These are phyloP conservation scores for Tetracladium setigerum DNA, from an alignment of 495 filamentous ascomycete species.

Conservation along the genomic window DNA sequence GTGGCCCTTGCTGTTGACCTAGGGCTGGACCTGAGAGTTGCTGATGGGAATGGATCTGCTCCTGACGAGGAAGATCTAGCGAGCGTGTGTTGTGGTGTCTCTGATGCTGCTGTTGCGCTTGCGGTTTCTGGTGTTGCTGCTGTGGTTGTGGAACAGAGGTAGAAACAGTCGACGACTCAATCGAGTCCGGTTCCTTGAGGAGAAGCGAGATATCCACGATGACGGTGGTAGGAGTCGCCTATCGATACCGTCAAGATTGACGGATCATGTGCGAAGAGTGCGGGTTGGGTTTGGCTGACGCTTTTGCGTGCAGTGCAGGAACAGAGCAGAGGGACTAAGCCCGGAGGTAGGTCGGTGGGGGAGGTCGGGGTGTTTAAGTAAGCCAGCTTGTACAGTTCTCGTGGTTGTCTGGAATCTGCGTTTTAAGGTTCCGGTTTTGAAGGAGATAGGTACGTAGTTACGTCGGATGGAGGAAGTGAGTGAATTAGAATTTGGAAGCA, in stretches of 20 bases:
- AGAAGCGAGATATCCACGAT: conserved; percentile 87
- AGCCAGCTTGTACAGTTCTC: too few relatives aligned
- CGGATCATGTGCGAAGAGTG: conserved; percentile 21
- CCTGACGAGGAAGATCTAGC: conserved; percentile 31
- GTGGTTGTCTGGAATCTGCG: too few relatives aligned
- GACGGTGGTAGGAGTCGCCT: conserved; percentile 37
- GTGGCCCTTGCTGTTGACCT: not conserved
- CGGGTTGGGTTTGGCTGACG: too few relatives aligned
- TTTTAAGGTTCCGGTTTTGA: too few relatives aligned
- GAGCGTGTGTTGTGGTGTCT: conserved; percentile 41
- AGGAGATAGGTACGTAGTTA: too few relatives aligned
- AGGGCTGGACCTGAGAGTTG: not conserved
- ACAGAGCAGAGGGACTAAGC: too few relatives aligned
- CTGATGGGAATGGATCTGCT: conserved; percentile 26
- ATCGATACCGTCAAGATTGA: conserved; percentile 21
- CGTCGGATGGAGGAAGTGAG: too few relatives aligned
- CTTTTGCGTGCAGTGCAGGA: too few relatives aligned
- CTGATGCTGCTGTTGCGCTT: conserved; percentile 21
- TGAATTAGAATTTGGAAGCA: too few relatives aligned
- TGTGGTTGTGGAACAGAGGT: conserved; percentile 4
- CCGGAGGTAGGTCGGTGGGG: too few relatives aligned
- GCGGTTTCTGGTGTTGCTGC: not conserved
- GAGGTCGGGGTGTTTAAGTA: too few relatives aligned
- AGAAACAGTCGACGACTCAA: conserved; percentile 50
- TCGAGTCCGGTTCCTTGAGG: conserved; percentile 72